Evolutionary conservation across 352 stramenopile genomes (phyloP).

Genomic region (Phytophthora pistaciae): DNA sequence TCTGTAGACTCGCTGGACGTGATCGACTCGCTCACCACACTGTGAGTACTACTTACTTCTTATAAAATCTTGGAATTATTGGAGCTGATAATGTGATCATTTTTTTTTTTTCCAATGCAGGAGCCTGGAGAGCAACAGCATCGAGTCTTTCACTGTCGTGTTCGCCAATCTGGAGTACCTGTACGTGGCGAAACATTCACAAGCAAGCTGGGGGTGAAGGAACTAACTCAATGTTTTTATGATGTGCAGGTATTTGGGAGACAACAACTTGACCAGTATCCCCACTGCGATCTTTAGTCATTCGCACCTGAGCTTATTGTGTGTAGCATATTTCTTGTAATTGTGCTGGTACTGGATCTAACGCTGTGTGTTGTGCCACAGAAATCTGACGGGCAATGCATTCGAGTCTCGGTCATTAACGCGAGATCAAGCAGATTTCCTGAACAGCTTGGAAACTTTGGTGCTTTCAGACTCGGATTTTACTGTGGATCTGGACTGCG

Average conservation of each 20-base stretch:
- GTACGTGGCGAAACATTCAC: conserved; percentile 15
- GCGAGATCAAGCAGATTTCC: conserved; percentile 36
- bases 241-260: conserved; percentile 40
- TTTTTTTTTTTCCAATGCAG: not conserved
- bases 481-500: conserved; percentile 32
- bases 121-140: conserved; percentile 71
- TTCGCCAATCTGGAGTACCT: conserved; percentile 59
- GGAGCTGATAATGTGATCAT: too few species aligned
- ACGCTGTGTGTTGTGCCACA: conserved; percentile 6
- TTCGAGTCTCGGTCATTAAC: conserved; percentile 44
- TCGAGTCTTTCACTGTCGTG: conserved; percentile 57
- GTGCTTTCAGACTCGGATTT: conserved; percentile 42
- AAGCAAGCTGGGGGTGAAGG: not conserved
- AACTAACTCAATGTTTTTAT: not conserved
- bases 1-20: conserved; percentile 25
- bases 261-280: conserved; percentile 59
- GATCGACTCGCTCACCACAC: conserved; percentile 29
- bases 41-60: conserved; percentile 21
- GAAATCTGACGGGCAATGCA: conserved; percentile 50
- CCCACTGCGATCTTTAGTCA: conserved; percentile 55
- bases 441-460: conserved; percentile 37
- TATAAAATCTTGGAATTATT: too few species aligned
- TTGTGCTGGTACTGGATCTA: not conserved
- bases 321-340: conserved; percentile 13
- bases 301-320: conserved; percentile 46